Conservation (phyloP, 2,329 filamentous ascomycete genomes). For the Aspergillaceae sp. region DNA sequence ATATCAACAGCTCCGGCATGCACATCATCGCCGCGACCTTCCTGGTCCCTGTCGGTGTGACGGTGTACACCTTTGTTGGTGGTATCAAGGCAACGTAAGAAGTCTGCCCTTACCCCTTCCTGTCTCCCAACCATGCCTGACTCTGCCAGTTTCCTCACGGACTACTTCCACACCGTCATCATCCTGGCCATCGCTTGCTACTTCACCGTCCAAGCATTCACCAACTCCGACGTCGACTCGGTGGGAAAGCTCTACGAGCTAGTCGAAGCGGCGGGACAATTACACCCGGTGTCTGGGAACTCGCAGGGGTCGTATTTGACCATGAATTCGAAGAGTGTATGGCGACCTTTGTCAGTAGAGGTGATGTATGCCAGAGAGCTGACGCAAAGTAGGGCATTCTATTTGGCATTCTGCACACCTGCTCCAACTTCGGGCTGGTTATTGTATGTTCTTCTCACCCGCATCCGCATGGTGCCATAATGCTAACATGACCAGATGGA, state of each 20-base stretch:
- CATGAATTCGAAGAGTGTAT: slow-evolving; percentile 42
- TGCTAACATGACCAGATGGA: slow-evolving; percentile 33
- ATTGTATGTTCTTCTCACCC: slow-evolving; percentile 27
- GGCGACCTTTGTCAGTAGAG: background rate
- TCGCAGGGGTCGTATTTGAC: slow-evolving; percentile 48
- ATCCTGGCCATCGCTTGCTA: slow-evolving; percentile 45
- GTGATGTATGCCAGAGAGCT: background rate
- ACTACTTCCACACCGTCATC: slow-evolving; percentile 48
- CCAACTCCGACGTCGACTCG: slow-evolving; percentile 41
- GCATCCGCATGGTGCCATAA: background rate
- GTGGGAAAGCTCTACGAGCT: slow-evolving; percentile 44
- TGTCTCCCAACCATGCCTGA: background rate
- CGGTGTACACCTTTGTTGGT: slow-evolving; percentile 32
- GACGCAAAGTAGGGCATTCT: slow-evolving; percentile 34
- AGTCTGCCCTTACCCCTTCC: background rate
- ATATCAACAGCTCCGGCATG: slow-evolving; percentile 35
- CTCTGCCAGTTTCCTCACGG: slow-evolving; percentile 35
- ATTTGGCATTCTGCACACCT: slow-evolving; percentile 43
- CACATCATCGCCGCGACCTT: slow-evolving; percentile 45
- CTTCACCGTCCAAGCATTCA: slow-evolving; percentile 42
- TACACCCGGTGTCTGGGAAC: slow-evolving; percentile 45
- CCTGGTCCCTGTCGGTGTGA: slow-evolving; percentile 34
- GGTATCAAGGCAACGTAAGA: slow-evolving; percentile 33
- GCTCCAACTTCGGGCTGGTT: slow-evolving; percentile 46
- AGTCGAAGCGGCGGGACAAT: slow-evolving; percentile 37